phyloP scores from a whole-genome alignment of 2,329 filamentous ascomycete genomes.

The Cyphellophora attinorum region DNA sequence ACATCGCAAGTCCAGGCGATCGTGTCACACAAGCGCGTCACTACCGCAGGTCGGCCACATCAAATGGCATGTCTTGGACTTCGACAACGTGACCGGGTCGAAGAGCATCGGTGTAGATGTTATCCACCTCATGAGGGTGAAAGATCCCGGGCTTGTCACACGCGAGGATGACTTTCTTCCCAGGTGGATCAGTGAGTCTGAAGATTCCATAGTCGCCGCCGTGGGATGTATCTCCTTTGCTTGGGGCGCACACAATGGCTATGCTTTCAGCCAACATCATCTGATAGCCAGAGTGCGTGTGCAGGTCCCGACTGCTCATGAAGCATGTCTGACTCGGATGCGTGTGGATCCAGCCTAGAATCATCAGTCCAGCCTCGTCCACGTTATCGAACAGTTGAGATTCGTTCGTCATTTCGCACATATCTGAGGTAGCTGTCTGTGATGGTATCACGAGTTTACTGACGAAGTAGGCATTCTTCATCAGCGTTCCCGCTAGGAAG shows the following conservation, averaged over 20 bases:
- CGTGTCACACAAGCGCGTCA: too few species aligned
- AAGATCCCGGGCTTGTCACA: slow-evolving; percentile 75
- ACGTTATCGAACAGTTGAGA: slow-evolving; percentile 80
- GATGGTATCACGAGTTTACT: slow-evolving; percentile 81
- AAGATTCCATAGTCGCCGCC: slow-evolving; percentile 73
- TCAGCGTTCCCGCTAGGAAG: slow-evolving; percentile 79
- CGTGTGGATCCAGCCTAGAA: slow-evolving; percentile 96
- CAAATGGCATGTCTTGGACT: slow-evolving; percentile 54
- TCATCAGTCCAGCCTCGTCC: slow-evolving; percentile 63
- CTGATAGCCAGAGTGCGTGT: slow-evolving; percentile 91
- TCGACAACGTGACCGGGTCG: slow-evolving; percentile 65
- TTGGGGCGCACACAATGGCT: slow-evolving; percentile 90
- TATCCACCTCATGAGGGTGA: slow-evolving; percentile 62
- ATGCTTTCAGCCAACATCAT: slow-evolving; percentile 95
- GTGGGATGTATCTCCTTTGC: slow-evolving; percentile 36
- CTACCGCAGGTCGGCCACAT: slow-evolving; percentile 54
- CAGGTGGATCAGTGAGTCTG: slow-evolving; percentile 84
- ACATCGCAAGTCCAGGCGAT: too few species aligned
- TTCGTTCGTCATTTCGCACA: slow-evolving; percentile 89
- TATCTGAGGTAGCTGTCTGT: slow-evolving; percentile 81
- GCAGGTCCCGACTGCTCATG: slow-evolving; percentile 87
- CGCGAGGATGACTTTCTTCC: slow-evolving; percentile 70
- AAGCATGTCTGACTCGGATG: slow-evolving; percentile 96
- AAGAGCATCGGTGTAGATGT: slow-evolving; percentile 68
- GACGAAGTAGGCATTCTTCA: slow-evolving; percentile 90